A percentile compares a stretch with the other conserved stretches of the same genome.
Evolutionary conservation across 225 moss, liverwort and hornwort species (phyloP).

Genomic region (Bryum argenteum): DNA sequence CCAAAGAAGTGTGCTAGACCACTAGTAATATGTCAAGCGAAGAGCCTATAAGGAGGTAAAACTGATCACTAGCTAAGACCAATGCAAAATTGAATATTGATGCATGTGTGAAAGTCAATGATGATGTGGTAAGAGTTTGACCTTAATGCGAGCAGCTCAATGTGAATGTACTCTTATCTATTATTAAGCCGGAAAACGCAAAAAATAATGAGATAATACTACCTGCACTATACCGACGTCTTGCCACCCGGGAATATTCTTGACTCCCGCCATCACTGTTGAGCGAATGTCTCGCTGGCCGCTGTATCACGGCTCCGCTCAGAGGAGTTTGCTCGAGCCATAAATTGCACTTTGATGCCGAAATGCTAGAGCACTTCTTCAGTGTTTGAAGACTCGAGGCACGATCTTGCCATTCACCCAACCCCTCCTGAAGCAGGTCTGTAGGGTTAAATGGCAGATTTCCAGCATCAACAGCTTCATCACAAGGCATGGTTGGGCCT

Average conservation of each 20-base stretch:
- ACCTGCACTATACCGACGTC: slow-evolving; percentile 36
- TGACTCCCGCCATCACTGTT: slow-evolving; percentile 34
- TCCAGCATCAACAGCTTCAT: slow-evolving; percentile 23
- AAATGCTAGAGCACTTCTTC: slow-evolving; percentile 41
- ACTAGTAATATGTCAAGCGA: no score
- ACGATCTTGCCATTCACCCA: slow-evolving; percentile 69
- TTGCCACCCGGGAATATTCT: slow-evolving; percentile 28
- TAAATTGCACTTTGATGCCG: slow-evolving; percentile 21
- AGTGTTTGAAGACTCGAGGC: slow-evolving; percentile 50
- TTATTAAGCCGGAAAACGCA: neutral
- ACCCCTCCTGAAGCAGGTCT: slow-evolving; percentile 61
- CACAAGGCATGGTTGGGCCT: slow-evolving; percentile 16
- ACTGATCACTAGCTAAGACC: neutral
- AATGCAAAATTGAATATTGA: neutral
- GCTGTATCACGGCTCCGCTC: slow-evolving; percentile 26
- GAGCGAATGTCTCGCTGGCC: slow-evolving; percentile 33
- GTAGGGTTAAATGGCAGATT: slow-evolving; percentile 48
- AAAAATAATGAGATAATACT: slow-evolving; percentile 9
- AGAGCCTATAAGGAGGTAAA: neutral
- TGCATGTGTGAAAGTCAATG: no score
- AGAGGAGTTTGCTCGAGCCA: slow-evolving; percentile 26
- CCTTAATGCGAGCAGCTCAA: neutral
- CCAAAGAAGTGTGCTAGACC: no score
- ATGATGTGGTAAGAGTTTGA: neutral
- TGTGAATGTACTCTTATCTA: neutral